Evolutionary conservation across 345 rosid species (phyloP), one percentile per base, ranked within the genome.

Genomic region (Rhizophora apiculata): DNA sequence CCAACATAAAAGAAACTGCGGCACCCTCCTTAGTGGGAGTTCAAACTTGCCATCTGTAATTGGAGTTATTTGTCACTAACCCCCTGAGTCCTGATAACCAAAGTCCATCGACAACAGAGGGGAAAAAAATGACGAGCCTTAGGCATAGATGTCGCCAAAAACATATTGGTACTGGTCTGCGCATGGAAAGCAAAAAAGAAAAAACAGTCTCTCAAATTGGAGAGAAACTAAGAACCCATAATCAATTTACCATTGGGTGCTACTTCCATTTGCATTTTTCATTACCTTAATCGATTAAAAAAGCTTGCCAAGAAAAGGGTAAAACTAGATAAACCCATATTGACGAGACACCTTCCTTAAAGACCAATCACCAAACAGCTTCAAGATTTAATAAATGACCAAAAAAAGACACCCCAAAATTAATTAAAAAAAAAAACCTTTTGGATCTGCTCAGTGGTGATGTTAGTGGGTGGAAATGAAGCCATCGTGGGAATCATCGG

Each of bases 371-470:
- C 49, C 30, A 21, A 63, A 56, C 26, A 71, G 8, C 68, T 13
- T 57, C 31, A 52, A 8, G 8, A 43, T 13, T 13, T 13, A 43
- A 54, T 21, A 64, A 63, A 67, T 13, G 52, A 65, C 20, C 7
- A 72, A 20, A 72, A 2, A 68, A 48, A 57, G 43, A 63, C 60
- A 63, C 20, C 6, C 70, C 16, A 74, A 2, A 67, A 46, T 1
- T 3, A 29, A 57, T 30, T 61, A 52, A 64, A 68, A 49, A 72
- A 67, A 4, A n/a, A 18, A 37, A 86, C 98, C 97, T 91, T 91
- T 76, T 93, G 98, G 87, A 93, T 89, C 89, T 93, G 98, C 81
- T 93, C 97, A 46, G 98, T 91, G 60, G 96, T 87, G 81, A 93
- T 85, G 78, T 86, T 91, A 2, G 87, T 68, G 4, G 89, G 85